Base-by-base conservation (phyloP, 768 basidiomycete species). In the Butyriboletus loyo region DNA sequence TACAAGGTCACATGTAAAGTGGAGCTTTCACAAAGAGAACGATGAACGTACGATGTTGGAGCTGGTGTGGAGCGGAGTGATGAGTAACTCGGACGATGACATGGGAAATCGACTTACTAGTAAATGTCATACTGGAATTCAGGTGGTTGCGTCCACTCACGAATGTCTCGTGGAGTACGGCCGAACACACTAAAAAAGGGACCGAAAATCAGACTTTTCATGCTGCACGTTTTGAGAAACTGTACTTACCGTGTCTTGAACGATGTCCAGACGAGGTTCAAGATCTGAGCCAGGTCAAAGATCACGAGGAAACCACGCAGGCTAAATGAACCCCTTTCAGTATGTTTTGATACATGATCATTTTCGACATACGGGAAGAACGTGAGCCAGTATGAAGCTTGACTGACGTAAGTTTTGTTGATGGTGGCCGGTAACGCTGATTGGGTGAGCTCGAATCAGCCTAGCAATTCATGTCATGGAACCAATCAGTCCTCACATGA, bases 221-320 rank as follows among this genome's bases (percentile, higher is more conserved):
- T 21, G 8, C 5, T 9, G 14, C 43, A 21, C 6, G 10, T 19
- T 19, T 21, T 24, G 15, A 25, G 14, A 0, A 19, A 31, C 7
- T 15, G 37, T 28, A 27, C 84, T 35, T 64, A 90, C 88, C 75
- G 82, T 19, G 89, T 93, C 73, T 86, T 87, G 76, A 95, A 77
- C n/a, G 83, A 87, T 37, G 89, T 77, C 82, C 85, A 89, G 32
- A 94, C 61, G 24, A 99, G 77, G 65, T 97, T 97, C 72, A 98
- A 70, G 46, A 98, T 83, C 71, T 99, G 97, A 7, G 97, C 96
- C 31, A 99, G 76, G 68, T 99, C 97, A 65, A 98, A 98, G 50
- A 98, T 76, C 10, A 84, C 88, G 37, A 98, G 80, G 81, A 98
- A 97, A 24, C 95, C 97, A 66, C 96, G 91, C 34, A 98, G 77